phyloP scores from a whole-genome alignment of 2,329 filamentous ascomycete genomes.

The Domatiomyces catenatus region DNA sequence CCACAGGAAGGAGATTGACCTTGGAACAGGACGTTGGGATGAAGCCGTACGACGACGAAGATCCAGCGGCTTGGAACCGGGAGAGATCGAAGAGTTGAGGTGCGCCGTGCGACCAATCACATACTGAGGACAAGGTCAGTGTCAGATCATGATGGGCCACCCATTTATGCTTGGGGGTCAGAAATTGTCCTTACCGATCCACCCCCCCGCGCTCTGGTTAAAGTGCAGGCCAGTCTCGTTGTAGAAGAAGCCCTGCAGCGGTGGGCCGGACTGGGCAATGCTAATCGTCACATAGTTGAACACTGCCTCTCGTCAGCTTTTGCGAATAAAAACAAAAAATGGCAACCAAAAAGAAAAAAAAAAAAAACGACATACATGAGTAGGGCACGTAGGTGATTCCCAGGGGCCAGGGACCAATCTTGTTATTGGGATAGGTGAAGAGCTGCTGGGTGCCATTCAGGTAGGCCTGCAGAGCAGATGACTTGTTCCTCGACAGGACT shows the following conservation, averaged over 20 bases:
- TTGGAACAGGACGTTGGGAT: constrained; percentile 13
- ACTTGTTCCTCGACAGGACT: constrained; percentile 9
- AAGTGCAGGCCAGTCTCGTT: constrained; percentile 15
- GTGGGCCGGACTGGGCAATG: constrained; percentile 4
- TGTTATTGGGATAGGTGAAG: constrained; percentile 11
- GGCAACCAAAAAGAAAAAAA: too few species aligned
- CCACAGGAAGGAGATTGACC: constrained; percentile 13
- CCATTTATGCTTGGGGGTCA: neutral
- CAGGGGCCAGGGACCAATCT: constrained; percentile 14
- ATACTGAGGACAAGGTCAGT: constrained; percentile 8
- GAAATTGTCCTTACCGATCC: constrained; percentile 7
- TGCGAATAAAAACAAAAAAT: too few species aligned
- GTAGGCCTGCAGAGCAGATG: constrained; percentile 11
- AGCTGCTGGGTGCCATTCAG: constrained; percentile 13
- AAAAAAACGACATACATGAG: constrained; percentile 15
- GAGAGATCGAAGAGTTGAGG: constrained; percentile 15
- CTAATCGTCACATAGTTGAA: constrained; percentile 13
- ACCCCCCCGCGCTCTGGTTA: constrained; percentile 9
- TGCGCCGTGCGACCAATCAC: constrained; percentile 15
- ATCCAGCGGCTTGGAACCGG: constrained; percentile 3
- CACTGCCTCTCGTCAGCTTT: constrained; percentile 3
- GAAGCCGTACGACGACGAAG: neutral
- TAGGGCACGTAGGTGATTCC: constrained; percentile 8
- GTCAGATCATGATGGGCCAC: neutral
- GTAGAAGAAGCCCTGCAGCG: constrained; percentile 12